These are phyloP conservation scores for Ustilaginoidea virens DNA, from an alignment of 2,329 filamentous ascomycete genomes.

Conservation along the genomic window DNA sequence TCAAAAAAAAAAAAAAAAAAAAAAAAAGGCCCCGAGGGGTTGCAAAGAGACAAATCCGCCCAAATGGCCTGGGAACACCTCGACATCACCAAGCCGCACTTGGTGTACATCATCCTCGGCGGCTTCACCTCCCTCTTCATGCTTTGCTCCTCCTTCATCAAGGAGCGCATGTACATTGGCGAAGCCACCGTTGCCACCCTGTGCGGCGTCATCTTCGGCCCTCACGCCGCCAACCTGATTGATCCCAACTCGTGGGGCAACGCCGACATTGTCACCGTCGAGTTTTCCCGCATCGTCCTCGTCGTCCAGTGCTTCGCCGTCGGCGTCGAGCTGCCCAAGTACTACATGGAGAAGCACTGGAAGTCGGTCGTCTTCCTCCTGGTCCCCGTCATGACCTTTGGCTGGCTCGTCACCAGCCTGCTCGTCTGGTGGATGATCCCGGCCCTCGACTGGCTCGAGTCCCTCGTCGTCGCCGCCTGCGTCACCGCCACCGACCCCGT, in stretches of 20 bases:
- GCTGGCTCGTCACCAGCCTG: conserved; percentile 83
- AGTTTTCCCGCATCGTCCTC: conserved; percentile 78
- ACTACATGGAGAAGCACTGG: conserved; percentile 98
- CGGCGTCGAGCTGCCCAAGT: conserved; percentile 77
- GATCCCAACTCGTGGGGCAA: conserved; percentile 65
- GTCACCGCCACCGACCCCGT: conserved; percentile 97
- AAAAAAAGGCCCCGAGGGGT: too few species aligned
- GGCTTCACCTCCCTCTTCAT: conserved; percentile 98
- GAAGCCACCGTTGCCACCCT: conserved; percentile 90
- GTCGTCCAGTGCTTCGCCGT: conserved; percentile 89
- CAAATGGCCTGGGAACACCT: conserved; percentile 67
- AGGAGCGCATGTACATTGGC: conserved; percentile 96
- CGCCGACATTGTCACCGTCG: conserved; percentile 72
- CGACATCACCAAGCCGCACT: conserved; percentile 79
- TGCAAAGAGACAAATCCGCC: too few species aligned
- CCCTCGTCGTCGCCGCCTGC: conserved; percentile 74
- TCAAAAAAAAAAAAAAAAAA: too few species aligned
- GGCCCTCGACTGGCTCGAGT: conserved; percentile 74
- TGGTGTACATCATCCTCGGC: conserved; percentile 97
- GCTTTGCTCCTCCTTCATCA: conserved; percentile 94
- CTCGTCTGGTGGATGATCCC: conserved; percentile 88
- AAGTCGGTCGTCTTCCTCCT: conserved; percentile 77
- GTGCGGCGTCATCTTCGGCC: conserved; percentile 78
- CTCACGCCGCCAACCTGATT: conserved; percentile 69
- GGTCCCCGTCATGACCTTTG: conserved; percentile 92